Evolutionary conservation across 352 stramenopile species (phyloP).

Genomic region (Globisporangium mamillatum): DNA sequence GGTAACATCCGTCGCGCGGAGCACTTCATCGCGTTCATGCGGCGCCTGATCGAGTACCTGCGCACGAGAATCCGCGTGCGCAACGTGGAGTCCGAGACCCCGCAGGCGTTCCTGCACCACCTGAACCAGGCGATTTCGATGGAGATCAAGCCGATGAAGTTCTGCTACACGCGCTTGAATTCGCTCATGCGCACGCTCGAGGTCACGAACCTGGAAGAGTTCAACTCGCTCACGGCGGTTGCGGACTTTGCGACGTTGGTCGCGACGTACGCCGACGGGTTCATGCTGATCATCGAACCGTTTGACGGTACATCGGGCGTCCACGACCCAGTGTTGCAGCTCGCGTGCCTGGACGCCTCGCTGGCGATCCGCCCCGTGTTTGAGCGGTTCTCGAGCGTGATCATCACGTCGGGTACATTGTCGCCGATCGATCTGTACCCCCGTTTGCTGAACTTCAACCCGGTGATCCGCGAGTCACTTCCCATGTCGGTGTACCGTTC

Average conservation of each 20-base stretch:
- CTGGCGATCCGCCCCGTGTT: constrained; percentile 98
- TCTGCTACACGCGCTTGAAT: constrained; percentile 96
- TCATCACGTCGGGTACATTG: constrained; percentile 94
- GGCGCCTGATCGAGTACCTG: constrained; percentile 95
- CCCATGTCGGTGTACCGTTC: constrained; percentile 98
- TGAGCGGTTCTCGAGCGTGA: constrained; percentile 89
- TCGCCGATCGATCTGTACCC: constrained; percentile 99
- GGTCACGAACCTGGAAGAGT: constrained; percentile 97
- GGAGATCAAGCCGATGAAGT: constrained; percentile 97
- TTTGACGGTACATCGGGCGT: constrained; percentile 85
- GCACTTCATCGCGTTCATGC: constrained; percentile 98
- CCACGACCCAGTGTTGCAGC: constrained; percentile 85
- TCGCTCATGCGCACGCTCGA: constrained; percentile 96
- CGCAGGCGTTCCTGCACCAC: constrained; percentile 95
- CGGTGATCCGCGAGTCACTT: constrained; percentile 94
- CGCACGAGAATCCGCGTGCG: constrained; percentile 74
- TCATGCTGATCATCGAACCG: constrained; percentile 98
- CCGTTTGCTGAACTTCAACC: constrained; percentile 97
- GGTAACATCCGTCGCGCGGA: constrained; percentile 98
- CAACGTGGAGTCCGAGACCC: constrained; percentile 96
- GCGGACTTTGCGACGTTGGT: constrained; percentile 98
- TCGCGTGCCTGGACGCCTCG: constrained; percentile 96
- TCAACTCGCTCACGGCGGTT: constrained; percentile 92
- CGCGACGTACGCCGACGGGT: constrained; percentile 96
- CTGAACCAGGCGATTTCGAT: constrained; percentile 92